A percentile compares a stretch with the other conserved stretches of the same genome.
Evolutionary conservation across 306 rosid species (phyloP).

Genomic region (Prunus armeniaca): DNA sequence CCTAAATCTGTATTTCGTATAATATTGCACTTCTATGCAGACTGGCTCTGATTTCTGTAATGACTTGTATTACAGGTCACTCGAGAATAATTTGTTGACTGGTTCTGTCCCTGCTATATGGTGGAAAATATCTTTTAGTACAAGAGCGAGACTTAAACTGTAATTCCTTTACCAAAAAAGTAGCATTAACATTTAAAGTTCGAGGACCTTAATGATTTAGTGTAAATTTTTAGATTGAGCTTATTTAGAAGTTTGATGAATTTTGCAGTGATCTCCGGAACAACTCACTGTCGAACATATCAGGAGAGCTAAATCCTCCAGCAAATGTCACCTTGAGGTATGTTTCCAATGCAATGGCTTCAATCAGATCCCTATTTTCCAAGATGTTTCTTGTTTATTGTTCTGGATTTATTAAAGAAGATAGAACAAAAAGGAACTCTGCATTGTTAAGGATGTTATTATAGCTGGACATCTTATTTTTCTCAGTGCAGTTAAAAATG

Average conservation of each 20-base stretch:
- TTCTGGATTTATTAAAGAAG: neutral
- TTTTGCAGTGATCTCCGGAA: slow-evolving; percentile 66
- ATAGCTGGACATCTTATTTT: too few relatives aligned
- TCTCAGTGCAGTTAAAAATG: too few relatives aligned
- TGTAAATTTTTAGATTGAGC: slow-evolving; percentile 9
- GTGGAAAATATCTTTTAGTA: slow-evolving; percentile 42
- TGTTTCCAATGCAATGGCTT: slow-evolving; percentile 11
- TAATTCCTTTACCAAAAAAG: slow-evolving; percentile 24
- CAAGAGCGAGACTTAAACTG: slow-evolving; percentile 45
- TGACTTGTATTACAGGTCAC: slow-evolving; percentile 47
- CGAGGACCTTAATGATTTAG: neutral
- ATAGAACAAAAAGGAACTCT: too few relatives aligned
- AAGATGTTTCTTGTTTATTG: neutral
- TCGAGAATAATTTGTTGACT: slow-evolving; percentile 44
- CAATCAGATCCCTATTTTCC: neutral
- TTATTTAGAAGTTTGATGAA: slow-evolving; percentile 19
- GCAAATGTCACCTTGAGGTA: slow-evolving; percentile 75
- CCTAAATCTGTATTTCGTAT: neutral
- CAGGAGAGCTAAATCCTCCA: slow-evolving; percentile 47
- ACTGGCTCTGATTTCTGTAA: slow-evolving; percentile 17
- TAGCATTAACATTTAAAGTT: neutral
- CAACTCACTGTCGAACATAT: slow-evolving; percentile 47
- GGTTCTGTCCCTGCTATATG: slow-evolving; percentile 56
- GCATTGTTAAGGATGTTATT: too few relatives aligned
- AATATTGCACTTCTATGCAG: neutral